Evolutionary conservation across 1,139 yeast species (phyloP), one percentile per base, ranked within the genome.

Genomic region (Kurtzmaniella quercitrusa): DNA sequence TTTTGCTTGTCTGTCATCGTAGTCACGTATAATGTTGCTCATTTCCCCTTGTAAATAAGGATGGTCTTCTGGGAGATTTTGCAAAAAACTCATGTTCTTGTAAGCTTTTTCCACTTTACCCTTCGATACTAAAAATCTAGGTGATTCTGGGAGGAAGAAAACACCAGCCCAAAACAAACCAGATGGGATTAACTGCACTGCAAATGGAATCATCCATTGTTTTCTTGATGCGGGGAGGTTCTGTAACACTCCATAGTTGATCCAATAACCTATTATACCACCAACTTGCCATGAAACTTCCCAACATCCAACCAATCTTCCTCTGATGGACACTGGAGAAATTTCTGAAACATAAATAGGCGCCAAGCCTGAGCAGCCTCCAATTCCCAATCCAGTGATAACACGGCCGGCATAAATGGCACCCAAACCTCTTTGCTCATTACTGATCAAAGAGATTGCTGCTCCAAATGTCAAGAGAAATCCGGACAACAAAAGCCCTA

Each of bases 221-320:
- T 50, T 54, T 23, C 53, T 45, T 14, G 52, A 40, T 12, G 39
- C 14, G 2, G 59, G 56, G 12, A 61, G 49, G 28, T 49, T 47
- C 41, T 52, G 60, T 26, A 57, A 55, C 2, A 64, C 62, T 42
- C 78, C 80, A 51, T 63, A 71, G 50, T 61, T 60, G 38, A 63
- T 62, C 66, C 60, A 71, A 50, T 60, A 73, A 45, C 74, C 77
- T 44, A 68, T 65, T 43, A 73, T 57, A 22, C 71, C 77, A 45
- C 81, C 81, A 41, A 74, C 62, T 46, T 74, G 74, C 65, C 80
- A 74, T 19, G 75, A 65, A 42, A 75, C 64, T 52, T 76, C 82
- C 60, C 73, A 73, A 47, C 68, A 55, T 5, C 77, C 78, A 19
- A 77, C 76, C 35, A 78, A 60, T 45, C 64, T 55, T 7, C 69